phyloP scores from a whole-genome alignment of 106 monocot species.

The Dendrobium officinale region DNA sequence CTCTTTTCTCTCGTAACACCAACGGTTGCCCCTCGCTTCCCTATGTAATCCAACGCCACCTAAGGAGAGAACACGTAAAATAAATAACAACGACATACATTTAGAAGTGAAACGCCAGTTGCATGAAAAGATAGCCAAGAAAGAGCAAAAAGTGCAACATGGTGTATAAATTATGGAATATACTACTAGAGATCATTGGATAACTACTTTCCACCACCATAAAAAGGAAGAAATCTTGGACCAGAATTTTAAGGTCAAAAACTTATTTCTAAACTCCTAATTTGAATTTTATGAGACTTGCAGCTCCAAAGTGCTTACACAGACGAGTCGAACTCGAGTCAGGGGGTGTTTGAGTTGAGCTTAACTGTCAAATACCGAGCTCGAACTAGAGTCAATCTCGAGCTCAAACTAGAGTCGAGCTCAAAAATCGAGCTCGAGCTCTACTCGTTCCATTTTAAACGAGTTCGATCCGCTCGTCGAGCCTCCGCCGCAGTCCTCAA shows the following conservation, averaged over 20 bases:
- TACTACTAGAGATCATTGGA: background rate
- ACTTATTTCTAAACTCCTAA: background rate
- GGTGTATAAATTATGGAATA: background rate
- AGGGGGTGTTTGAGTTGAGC: too few relatives aligned
- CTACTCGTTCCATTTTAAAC: too few relatives aligned
- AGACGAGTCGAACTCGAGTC: too few relatives aligned
- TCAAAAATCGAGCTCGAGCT: too few relatives aligned
- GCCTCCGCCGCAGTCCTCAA: too few relatives aligned
- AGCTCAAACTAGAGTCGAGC: too few relatives aligned
- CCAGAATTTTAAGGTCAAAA: background rate
- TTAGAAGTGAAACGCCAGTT: background rate
- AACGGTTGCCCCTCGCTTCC: constrained; percentile 91
- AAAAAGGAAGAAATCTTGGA: background rate
- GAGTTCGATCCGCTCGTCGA: too few relatives aligned
- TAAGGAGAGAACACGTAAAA: constrained; percentile 5
- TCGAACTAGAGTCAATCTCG: too few relatives aligned
- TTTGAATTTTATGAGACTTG: background rate
- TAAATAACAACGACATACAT: background rate
- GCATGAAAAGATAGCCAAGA: background rate
- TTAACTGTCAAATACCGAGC: too few relatives aligned
- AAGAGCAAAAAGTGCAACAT: background rate
- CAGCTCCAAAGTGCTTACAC: background rate
- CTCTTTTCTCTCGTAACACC: constrained; percentile 97
- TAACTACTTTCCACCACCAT: background rate
- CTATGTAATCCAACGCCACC: constrained; percentile 99